These are phyloP conservation scores for Lodderomyces pseudojiufengensis DNA, from an alignment of 1,139 yeast genomes.

Conservation along the genomic window DNA sequence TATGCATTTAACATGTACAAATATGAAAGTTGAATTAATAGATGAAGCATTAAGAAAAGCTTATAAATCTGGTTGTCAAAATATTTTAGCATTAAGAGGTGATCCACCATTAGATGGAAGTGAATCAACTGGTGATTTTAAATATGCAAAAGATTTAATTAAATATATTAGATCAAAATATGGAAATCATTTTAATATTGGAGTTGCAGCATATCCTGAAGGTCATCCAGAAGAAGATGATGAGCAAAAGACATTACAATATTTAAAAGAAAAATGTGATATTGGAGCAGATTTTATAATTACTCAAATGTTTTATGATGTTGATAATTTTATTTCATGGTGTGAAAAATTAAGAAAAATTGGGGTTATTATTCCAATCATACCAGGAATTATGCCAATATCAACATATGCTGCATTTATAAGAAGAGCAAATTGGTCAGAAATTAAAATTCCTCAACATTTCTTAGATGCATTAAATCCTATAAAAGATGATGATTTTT, in stretches of 20 bases:
- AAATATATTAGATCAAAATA: constrained; percentile 64
- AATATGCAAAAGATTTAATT: constrained; percentile 83
- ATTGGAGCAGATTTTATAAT: constrained; percentile 92
- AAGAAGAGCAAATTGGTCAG: constrained; percentile 94
- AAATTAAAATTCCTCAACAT: constrained; percentile 70
- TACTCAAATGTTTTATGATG: constrained; percentile 92
- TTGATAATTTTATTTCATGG: constrained; percentile 80
- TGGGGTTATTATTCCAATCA: constrained; percentile 84
- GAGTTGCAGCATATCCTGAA: constrained; percentile 95
- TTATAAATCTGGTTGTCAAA: constrained; percentile 88
- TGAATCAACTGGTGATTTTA: constrained; percentile 62
- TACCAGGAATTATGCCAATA: constrained; percentile 98
- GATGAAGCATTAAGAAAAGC: constrained; percentile 87
- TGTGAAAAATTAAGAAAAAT: constrained; percentile 63
- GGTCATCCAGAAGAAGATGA: constrained; percentile 89
- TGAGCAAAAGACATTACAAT: constrained; percentile 52
- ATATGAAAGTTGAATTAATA: constrained; percentile 79
- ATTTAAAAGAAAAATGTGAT: constrained; percentile 81
- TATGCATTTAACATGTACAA: constrained; percentile 97
- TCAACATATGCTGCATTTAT: constrained; percentile 88
- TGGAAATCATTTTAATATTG: constrained; percentile 82
- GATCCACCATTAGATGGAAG: constrained; percentile 77
- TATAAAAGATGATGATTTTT: constrained; percentile 83
- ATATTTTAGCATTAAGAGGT: constrained; percentile 80
- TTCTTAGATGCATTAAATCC: constrained; percentile 74